Base-by-base conservation (phyloP, 2,329 filamentous ascomycete species). In the Raffaelea deltoideospora region DNA sequence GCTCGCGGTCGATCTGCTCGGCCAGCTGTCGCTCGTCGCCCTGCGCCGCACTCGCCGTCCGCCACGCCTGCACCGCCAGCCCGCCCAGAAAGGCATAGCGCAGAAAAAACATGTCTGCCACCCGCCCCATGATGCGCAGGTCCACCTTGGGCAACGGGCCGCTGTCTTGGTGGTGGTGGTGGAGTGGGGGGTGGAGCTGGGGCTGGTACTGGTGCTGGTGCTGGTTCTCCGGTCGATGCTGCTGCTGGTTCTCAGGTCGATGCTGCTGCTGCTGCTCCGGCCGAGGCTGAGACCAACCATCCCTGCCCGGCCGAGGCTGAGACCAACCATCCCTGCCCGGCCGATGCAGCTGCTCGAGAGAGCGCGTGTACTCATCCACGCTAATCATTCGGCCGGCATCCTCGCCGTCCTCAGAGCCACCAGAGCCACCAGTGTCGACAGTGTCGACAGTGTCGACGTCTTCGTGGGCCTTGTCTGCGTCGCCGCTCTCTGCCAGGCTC, bases 131-230 rank as follows among this genome's bases (percentile, higher is more conserved):
- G 24, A 40, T 41, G 10, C 40, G 39, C 20, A 36, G 36, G 30
- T 50, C 47, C 14, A 45, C 41, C 21, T 47, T 45, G 15, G 47
- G 39, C 10, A 29, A 31, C 21, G 41, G 43, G 2, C 41, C 39
- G n/a, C 39, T 31, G 17, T 26, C 33, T n/a, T 38, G 41, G 30
- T 27, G 38, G 4, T 38, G 37, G 4, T 22, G 37, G 3, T 37
- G 28, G 2, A 34, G 35, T 10, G 35, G 38, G 2, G 40, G 37
- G 3, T 33, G 36, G 24, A 35, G n/a, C 9, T 28, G 33, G 4
- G 21, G 26, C 15, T 34, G 22, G 4, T 21, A 8, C 14, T 18
- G 11, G 13, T 33, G 7, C 4, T 11, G 31, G 6, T 7, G 11
- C 4, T 15, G 3, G 20, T n/a, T n/a, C n/a, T n/a, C n/a, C n/a